phyloP scores from a whole-genome alignment of 352 stramenopile genomes.

The Globisporangium recalcitrans region DNA sequence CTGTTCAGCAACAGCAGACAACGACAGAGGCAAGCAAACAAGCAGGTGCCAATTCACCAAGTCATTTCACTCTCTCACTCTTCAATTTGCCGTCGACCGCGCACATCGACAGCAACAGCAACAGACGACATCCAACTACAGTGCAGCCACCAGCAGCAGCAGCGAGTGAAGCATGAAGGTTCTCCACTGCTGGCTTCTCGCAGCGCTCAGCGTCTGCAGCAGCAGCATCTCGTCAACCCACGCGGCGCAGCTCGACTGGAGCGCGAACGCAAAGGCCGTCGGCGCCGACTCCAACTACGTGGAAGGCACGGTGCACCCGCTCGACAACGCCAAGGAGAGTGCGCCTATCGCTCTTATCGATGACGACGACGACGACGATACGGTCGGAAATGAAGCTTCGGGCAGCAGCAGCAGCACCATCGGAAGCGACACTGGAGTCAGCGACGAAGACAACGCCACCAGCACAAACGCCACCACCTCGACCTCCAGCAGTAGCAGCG shows the following conservation, averaged over 20 bases:
- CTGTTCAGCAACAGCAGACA: not conserved
- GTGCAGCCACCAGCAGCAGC: too few relatives aligned
- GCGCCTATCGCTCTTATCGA: not conserved
- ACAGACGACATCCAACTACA: not conserved
- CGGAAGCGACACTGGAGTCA: not conserved
- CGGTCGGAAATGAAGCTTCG: not conserved
- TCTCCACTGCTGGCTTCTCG: constrained; percentile 16
- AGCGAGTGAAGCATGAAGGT: constrained; percentile 8
- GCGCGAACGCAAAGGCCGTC: not conserved
- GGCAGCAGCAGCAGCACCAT: constrained; percentile 2
- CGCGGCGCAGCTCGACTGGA: not conserved
- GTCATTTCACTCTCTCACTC: constrained; percentile 6
- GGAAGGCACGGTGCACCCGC: constrained; percentile 8
- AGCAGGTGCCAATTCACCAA: too few relatives aligned
- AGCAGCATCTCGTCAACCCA: not conserved
- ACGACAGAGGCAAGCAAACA: too few relatives aligned
- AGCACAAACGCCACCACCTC: not conserved
- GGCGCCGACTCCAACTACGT: constrained; percentile 9
- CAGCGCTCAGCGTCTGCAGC: constrained; percentile 8
- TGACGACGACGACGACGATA: too few relatives aligned
- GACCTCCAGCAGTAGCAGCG: not conserved
- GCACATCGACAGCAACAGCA: constrained; percentile 4
- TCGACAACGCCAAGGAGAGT: constrained; percentile 14
- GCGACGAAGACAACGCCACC: not conserved
- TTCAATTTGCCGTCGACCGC: constrained; percentile 17